These are phyloP conservation scores for Nakaseomyces delphensis DNA, from an alignment of 1,139 yeast genomes.

Conservation along the genomic window DNA sequence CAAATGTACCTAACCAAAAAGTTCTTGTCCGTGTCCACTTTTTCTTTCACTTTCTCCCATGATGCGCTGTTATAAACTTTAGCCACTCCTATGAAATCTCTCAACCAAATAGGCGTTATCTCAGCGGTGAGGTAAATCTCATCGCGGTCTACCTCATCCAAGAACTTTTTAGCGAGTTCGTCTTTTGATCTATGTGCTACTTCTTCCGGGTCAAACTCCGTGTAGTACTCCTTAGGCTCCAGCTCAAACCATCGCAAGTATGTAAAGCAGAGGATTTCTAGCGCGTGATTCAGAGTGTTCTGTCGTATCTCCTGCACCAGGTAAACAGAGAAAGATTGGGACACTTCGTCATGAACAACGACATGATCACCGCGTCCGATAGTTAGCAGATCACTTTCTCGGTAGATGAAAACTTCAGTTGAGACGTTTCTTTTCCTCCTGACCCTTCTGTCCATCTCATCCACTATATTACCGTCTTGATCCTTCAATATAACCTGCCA, in stretches of 20 bases:
- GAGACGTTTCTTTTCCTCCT: conserved; percentile 19
- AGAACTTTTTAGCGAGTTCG: conserved; percentile 12
- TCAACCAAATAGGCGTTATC: conserved; percentile 25
- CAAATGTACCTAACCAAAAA: conserved; percentile 22
- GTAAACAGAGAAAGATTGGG: conserved; percentile 19
- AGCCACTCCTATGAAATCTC: conserved; percentile 21
- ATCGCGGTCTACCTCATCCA: conserved; percentile 17
- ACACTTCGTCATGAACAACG: conserved; percentile 17
- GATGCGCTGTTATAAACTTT: conserved; percentile 14
- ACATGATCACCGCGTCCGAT: conserved; percentile 26
- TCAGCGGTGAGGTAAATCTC: conserved; percentile 30
- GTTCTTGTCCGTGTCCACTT: conserved; percentile 12
- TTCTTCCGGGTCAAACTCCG: conserved; percentile 11
- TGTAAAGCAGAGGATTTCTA: conserved; percentile 27
- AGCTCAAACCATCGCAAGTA: conserved; percentile 27
- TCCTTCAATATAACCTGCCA: conserved; percentile 29
- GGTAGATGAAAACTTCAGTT: conserved; percentile 14
- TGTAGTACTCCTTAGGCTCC: conserved; percentile 16
- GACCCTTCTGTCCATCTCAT: conserved; percentile 16
- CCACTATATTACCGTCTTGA: conserved; percentile 20
- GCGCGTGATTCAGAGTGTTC: conserved; percentile 24
- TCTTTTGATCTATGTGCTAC: conserved; percentile 4
- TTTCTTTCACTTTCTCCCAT: conserved; percentile 7
- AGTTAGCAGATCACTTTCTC: conserved; percentile 17
- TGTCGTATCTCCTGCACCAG: conserved; percentile 27